Base-by-base conservation (phyloP, 768 basidiomycete genomes). In the Russula brevipes region DNA sequence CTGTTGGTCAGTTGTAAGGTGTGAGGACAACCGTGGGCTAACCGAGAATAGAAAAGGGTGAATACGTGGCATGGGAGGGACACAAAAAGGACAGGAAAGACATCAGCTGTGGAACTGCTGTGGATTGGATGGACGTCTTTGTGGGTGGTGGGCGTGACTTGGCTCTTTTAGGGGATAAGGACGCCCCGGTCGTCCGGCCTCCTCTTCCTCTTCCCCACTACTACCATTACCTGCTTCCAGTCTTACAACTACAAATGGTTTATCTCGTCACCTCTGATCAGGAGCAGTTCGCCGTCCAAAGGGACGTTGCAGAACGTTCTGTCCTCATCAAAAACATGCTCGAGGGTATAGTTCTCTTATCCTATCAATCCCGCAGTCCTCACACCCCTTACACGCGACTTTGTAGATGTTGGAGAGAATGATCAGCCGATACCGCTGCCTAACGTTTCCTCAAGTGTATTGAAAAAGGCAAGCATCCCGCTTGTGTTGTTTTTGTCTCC, bases 311-410 rank as follows among this genome's bases (percentile, higher is more conserved):
- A 60, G 91, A 95, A 79, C 91, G 97, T 75, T 89, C 86, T 66
- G 94, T 96, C 10, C 85, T 99, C 70, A 97, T 99, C 77, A 97
- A 96, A 82, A 96, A 97, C 81, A 98, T 99, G 97, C 89, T 98
- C 57, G 97, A 98, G 78, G 97, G 97, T 92, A 42, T 54, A 16
- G 46, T 30, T 14, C 19, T 17, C 61, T 61, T 57, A 24, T 24
- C 24, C 24, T 24, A 24, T 42, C 54, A 60, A 55, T 56, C 64
- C 45, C 41, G 42, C 56, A 35, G 31, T 47, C 33, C 49, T 45
- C 24, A 45, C 66, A 24, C 53, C 54, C 62, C 58, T 38, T 39
- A 57, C 66, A 39, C 19, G 35, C 58, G 50, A 59, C 60, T 16
- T 53, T 60, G 8, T 70, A 97, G 94, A 98, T 77, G 88, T 96